Evolutionary conservation across 163 green algal genomes (phyloP), one percentile per base, ranked within the genome.

Genomic region (Chlorella variabilis): DNA sequence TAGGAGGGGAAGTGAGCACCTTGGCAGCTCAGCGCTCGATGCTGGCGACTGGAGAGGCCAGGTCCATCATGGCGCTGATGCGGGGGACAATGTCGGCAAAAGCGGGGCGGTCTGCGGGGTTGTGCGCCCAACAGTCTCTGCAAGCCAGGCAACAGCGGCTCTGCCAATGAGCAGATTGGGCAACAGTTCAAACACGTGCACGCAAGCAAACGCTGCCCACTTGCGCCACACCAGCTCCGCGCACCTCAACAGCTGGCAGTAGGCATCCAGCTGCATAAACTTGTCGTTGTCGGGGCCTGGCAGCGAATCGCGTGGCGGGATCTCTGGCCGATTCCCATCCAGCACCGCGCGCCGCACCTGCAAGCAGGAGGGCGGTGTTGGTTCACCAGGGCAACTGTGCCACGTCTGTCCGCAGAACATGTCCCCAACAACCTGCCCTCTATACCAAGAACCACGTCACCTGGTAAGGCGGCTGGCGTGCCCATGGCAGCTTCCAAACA

Each of bases 31-130:
- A 63, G 54, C 23, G 54, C 8, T 33, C 23, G 18, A 63, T 63
- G 54, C 54, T 63, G 54, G 18, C 23, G 20, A 29, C 23, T 33
- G 18, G 54, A 6, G 23, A n/a, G 18, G 54, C 54, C 23, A 33
- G 54, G 23, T 73, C 66, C 3, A 56, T 38, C 25, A 73, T 49
- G 8, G 25, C 23, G 18, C 69, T 49, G 71, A 90, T 58, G 4
- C 63, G 84, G 3, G 73, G 71, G 41, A 94, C 81, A 21, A 94
- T 77, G 31, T 91, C 70, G 1, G 8, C 76, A 69, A 93, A 93
- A 42, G 82, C 85, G 4, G 91, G 91, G 36, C 91, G 82, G 17
- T 84, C 80, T 2, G 20, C 31, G 4, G 89, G 83, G 27, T 85
- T 48, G 21, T 85, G 83, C 5, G 82, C 77, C 91, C 89, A 93